Base-by-base conservation (phyloP, 306 rosid species). In the Quercus variabilis region DNA sequence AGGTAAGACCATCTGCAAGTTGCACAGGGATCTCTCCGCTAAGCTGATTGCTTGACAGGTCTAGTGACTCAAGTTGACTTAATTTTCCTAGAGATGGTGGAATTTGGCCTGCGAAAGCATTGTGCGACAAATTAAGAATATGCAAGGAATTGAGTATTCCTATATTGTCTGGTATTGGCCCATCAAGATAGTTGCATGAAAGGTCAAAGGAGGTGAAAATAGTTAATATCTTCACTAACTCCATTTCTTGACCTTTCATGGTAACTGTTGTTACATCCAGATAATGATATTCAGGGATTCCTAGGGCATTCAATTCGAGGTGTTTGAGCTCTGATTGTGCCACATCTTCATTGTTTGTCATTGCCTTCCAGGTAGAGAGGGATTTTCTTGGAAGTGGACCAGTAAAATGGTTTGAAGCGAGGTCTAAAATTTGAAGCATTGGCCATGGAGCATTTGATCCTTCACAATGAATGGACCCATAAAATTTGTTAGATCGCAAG, bases 401-500 rank as follows among this genome's bases (percentile, higher is more conserved):
- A 3, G 12, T 20, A 21, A 57, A 57, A n/a, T 57, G 1, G 63
- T 57, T 20, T 57, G 63, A 51, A 17, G 88, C 82, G 1, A 88
- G 38, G 71, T 88, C 88, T 0, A 88, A 20, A 46, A 88, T 88
- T 65, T 86, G 91, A 62, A 88, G 85, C n/a, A 26, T 81, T 0
- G 18, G 19, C 91, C 89, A 88, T 6, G 14, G 21, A 17, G 64
- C 79, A 4, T 6, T 1, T 6, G 0, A 11, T 0, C 10, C 9
- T 0, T 2, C 31, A 15, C 89, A 88, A 63, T 69, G 80, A 68
- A 88, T 0, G 1, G 0, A 7, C 0, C 63, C 25, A 3, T 8
- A 2, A 74, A 83, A 85, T 0, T 21, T 23, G 69, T 87, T 87
- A 6, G 84, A 80, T 2, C 91, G 41, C 52, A 87, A 59, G 43